These are phyloP conservation scores for Elasticomyces elasticus DNA, from an alignment of 495 filamentous ascomycete species.

Conservation along the genomic window DNA sequence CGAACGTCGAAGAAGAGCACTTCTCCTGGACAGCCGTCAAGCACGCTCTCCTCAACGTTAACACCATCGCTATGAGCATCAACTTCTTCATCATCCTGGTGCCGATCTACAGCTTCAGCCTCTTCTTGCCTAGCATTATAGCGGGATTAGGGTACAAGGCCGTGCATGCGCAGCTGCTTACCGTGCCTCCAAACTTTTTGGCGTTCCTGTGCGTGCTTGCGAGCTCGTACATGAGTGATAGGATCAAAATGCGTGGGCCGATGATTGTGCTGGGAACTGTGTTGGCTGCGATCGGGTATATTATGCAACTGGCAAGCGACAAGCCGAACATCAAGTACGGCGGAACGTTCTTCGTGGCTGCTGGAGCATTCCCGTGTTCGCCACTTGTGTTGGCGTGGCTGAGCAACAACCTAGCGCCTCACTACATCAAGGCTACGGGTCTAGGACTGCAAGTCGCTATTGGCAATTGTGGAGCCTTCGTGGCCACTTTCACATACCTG, in stretches of 20 bases:
- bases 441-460: constrained; percentile 37
- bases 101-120: constrained; percentile 27
- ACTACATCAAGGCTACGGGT: constrained; percentile 42
- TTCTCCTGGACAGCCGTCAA: constrained; percentile 35
- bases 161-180: constrained; percentile 23
- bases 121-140: constrained; percentile 30
- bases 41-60: constrained; percentile 36
- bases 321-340: constrained; percentile 18
- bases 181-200: constrained; percentile 24
- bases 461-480: constrained; percentile 43
- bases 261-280: constrained; percentile 17
- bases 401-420: constrained; percentile 37
- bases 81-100: constrained; percentile 38
- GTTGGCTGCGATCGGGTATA: constrained; percentile 23
- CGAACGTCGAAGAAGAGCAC: constrained; percentile 36
- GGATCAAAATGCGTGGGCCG: constrained; percentile 20
- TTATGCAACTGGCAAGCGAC: constrained; percentile 24
- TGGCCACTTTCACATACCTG: constrained; percentile 44
- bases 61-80: constrained; percentile 35
- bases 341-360: constrained; percentile 25
- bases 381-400: constrained; percentile 33
- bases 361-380: constrained; percentile 23
- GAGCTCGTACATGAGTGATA: constrained; percentile 17
- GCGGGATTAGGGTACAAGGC: constrained; percentile 19
- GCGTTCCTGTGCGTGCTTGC: constrained; percentile 21